phyloP scores from a whole-genome alignment of 1,284 basidiomycete species.

The Apiotrichum siamense region DNA sequence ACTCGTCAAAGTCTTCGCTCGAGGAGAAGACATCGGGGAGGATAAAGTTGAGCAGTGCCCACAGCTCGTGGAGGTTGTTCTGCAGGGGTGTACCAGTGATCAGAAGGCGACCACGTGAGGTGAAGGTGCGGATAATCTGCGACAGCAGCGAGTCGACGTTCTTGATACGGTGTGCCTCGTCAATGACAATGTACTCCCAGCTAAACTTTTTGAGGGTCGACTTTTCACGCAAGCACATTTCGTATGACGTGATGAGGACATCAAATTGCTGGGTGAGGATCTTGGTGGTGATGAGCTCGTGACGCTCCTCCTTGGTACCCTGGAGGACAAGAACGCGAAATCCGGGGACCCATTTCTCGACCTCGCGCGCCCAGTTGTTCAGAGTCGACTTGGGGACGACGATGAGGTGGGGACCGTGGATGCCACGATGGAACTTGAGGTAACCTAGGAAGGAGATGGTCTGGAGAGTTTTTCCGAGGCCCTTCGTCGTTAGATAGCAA shows the following conservation, averaged over 20 bases:
- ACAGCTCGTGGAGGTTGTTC: conserved; percentile 96
- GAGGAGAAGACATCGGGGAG: conserved; percentile 57
- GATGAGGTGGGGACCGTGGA: conserved; percentile 79
- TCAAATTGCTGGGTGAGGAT: conserved; percentile 88
- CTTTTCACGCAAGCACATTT: conserved; percentile 95
- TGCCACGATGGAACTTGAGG: conserved; percentile 75
- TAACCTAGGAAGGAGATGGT: conserved; percentile 97
- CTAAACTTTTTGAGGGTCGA: conserved; percentile 85
- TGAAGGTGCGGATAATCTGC: conserved; percentile 90
- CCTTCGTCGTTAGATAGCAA: no score
- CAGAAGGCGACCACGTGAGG: conserved; percentile 77
- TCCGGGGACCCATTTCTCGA: conserved; percentile 85
- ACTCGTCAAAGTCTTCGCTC: conserved; percentile 72
- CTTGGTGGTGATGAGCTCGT: conserved; percentile 66
- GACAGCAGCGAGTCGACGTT: conserved; percentile 95
- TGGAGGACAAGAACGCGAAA: conserved; percentile 77
- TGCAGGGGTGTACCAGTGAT: conserved; percentile 98
- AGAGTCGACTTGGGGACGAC: conserved; percentile 97
- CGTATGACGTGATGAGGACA: conserved; percentile 93
- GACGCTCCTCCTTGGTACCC: conserved; percentile 84
- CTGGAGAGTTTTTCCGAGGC: conserved; percentile 95
- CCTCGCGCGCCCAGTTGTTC: conserved; percentile 95
- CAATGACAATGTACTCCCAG: conserved; percentile 98
- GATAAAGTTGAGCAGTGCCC: conserved; percentile 92
- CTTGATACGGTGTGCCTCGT: conserved; percentile 99